Evolutionary conservation across 1,284 basidiomycete genomes (phyloP), one percentile per base, ranked within the genome.

Genomic region (Ustilago esculenta): DNA sequence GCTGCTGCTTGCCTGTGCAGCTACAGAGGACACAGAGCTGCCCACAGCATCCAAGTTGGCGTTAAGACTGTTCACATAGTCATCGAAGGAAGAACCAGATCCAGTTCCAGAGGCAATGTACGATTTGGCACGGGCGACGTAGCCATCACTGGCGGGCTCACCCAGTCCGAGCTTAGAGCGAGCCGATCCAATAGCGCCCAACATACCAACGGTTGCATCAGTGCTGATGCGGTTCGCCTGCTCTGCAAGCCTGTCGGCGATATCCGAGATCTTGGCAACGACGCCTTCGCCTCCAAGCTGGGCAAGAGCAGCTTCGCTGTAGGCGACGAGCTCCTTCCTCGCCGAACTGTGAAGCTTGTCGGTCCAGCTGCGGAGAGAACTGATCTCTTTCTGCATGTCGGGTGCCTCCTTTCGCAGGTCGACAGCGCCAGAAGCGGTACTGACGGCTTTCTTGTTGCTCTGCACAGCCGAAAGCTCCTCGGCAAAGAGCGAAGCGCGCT

Each of bases 301-400:
- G 23, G 63, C 60, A 1, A 56, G 43, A 14, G 65, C 66, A 35
- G 57, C 39, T 10, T 57, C 44, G 11, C 48, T 54, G 51, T 65
- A 78, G 10, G 53, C 53, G 12, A 57, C 46, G 25, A 78, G 32
- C 55, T 78, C 72, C 24, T 55, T 47, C 12, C 61, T 43, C 10
- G 76, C 76, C 8, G 69, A 52, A 23, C 43, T 44, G 64, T 73
- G 72, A 14, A 78, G 63, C 34, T 53, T 61, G 42, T 67, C 64
- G 23, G 59, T 39, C 48, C 39, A 51, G 20, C 1, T 43, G 1
- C 64, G 54, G 10, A 72, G 59, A 18, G 46, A 50, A 24, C 39
- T 48, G 46, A 69, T 48, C 49, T 67, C 47, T 56, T 67, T 66
- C n/a, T 67, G 63, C 29, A 78, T 41, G 18, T 66, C 53, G 18